Percentiles rank a stretch among this genome's conserved stretches.
phyloP scores from a whole-genome alignment of 169 alveolate genomes.

The Eimeria praecox region DNA sequence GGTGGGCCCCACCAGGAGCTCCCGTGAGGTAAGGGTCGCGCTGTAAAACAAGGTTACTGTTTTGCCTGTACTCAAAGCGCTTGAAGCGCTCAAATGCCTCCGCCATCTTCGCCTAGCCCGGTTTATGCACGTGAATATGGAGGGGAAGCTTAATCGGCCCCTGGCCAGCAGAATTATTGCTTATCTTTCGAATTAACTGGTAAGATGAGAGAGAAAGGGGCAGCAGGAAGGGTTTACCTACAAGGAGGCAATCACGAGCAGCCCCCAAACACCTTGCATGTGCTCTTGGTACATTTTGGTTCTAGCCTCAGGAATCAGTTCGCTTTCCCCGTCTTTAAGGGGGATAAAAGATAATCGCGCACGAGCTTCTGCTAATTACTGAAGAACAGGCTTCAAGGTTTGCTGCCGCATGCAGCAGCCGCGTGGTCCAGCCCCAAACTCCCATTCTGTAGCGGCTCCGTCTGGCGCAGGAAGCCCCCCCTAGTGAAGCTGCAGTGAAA shows the following conservation, averaged over 20 bases:
- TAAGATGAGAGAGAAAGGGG: neutral
- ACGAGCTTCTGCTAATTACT: neutral
- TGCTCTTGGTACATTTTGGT: constrained; percentile 58
- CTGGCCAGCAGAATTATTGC: neutral
- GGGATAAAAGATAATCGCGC: neutral
- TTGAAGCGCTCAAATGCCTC: constrained; percentile 95
- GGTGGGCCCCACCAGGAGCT: constrained; percentile 77
- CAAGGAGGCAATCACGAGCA: constrained; percentile 63
- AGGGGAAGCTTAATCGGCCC: neutral
- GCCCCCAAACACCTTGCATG: constrained; percentile 70
- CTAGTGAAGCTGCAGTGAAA: neutral
- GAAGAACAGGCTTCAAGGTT: neutral
- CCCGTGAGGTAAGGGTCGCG: constrained; percentile 84
- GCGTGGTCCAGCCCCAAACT: constrained; percentile 47
- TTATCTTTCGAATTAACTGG: neutral
- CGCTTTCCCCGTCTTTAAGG: neutral
- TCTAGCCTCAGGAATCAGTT: neutral
- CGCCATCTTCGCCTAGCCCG: constrained; percentile 88
- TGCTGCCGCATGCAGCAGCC: constrained; percentile 43
- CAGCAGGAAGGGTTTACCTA: constrained; percentile 25
- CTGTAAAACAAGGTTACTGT: constrained; percentile 86
- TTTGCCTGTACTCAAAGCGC: constrained; percentile 94
- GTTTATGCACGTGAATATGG: neutral
- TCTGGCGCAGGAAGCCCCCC: neutral
- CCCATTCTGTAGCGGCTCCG: neutral